Evolutionary conservation across 106 monocot species (phyloP), one percentile per base, ranked within the genome.

Genomic region (Alisma plantagoaquatica): DNA sequence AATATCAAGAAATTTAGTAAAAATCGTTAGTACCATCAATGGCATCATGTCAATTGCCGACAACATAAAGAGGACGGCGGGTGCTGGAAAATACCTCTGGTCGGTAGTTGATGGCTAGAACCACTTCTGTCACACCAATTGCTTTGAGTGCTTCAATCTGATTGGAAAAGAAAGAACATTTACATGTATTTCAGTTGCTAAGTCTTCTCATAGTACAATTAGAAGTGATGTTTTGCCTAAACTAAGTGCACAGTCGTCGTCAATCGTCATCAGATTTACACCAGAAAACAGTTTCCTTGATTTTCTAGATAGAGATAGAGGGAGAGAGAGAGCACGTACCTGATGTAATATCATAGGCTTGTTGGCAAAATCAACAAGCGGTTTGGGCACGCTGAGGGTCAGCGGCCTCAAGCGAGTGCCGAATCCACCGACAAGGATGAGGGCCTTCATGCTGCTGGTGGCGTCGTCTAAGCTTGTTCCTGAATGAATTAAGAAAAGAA

Each of bases 111-210:
- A 70, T 63, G 10, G 48, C 56, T 27, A 71, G 26, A 29, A 71
- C 62, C 17, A 71, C 70, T 50, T 71, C 63, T 14, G 56, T 71
- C 55, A 71, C 70, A 22, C 70, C 70, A 22, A 71, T 48, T 10
- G 23, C 48, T 41, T 63, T 71, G 14, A 71, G 41, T 43, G 70
- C 70, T 71, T 71, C 70, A 24, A 71, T 71, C 70, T 71, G 63
- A n/a, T 32, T 23, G 46, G 21, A 28, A 7, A 2, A 3, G 18
- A 53, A 26, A 15, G 10, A 29, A 62, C 33, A 41, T n/a, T n/a
- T n/a, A n/a, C n/a, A n/a, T n/a, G n/a, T n/a, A n/a, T n/a, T n/a
- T n/a, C n/a, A n/a, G n/a, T n/a, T n/a, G n/a, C n/a, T n/a, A n/a
- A n/a, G n/a, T n/a, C n/a, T n/a, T n/a, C n/a, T n/a, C n/a, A n/a